Base-by-base conservation (phyloP, 2,329 filamentous ascomycete genomes). In the Pseudogymnoascus sp. region DNA sequence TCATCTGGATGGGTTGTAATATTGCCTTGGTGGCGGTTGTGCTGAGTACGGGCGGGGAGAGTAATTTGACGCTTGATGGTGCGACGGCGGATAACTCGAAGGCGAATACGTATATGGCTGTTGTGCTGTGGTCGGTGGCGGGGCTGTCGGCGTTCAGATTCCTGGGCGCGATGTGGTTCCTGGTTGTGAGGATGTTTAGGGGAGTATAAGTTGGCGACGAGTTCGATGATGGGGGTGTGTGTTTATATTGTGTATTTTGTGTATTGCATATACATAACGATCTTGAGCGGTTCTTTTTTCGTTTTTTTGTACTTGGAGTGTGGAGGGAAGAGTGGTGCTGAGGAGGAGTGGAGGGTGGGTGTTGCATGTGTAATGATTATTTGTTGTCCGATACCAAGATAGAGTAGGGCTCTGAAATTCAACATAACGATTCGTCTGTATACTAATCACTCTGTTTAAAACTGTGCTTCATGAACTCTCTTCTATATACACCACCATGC, bases 1-100 rank as follows among this genome's bases (percentile, higher is more conserved):
- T 97, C 60, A 86, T 89, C 68, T 99, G 95, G 95, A 96, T 99
- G 83, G 91, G 97, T 71, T 92, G 88, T 73, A 99, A 99, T 76
- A 90, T 99, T 74, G 92, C 86, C 0, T 85, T 99, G 5, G 87
- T 86, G 0, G 93, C 93, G 0, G 82, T 96, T 1, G 93, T 99
- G 6, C 80, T 99, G 68, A 93, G 89, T 72, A 88, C 90, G 0
- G 93, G 89, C 23, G 93, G 95, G 1, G 76, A 97, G 66, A 87
- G 96, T 69, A 82, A 83, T 65, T 82, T 93, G 60, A 90, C 93
- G 74, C 96, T 97, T 70, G 77, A 93, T 23, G 93, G 93, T 2
- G 90, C 90, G 0, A 81, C 91, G 76, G 96, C 92, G 91, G 97
- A 67, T 44, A 66, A 65, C 6, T 65, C 63, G 28, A 73, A 70